A percentile compares a stretch with the other conserved stretches of the same genome.
Evolutionary conservation across 2,329 filamentous ascomycete species (phyloP).

Genomic region (Ceratocystis albifundus): DNA sequence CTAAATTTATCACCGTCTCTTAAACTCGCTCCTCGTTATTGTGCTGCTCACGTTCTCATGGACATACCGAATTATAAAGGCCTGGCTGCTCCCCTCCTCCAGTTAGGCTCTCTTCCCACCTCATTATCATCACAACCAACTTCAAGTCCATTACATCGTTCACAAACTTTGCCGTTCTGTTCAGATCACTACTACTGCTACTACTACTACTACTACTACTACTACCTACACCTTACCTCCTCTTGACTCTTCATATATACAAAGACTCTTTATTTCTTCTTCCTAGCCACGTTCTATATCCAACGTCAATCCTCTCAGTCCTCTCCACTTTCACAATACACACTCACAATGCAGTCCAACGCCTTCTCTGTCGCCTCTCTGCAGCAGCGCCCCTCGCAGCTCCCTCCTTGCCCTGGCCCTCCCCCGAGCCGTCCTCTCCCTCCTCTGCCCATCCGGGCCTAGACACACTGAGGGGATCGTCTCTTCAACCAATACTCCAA

Average conservation of each 20-base stretch:
- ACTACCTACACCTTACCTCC: not conserved
- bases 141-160: not conserved
- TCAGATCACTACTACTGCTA: too few relatives aligned
- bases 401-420: constrained; percentile 55
- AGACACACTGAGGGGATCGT: constrained; percentile 25
- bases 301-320: too few relatives aligned
- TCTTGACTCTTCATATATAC: not conserved
- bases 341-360: constrained; percentile 20
- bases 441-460: constrained; percentile 51
- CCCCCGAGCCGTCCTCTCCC: constrained; percentile 54
- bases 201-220: too few relatives aligned
- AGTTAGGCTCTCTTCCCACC: not conserved
- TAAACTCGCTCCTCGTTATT: not conserved
- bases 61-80: constrained; percentile 3
- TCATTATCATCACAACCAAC: not conserved
- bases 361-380: constrained; percentile 25
- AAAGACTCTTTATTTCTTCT: too few relatives aligned
- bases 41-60: not conserved
- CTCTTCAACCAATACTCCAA: not conserved
- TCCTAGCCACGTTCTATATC: too few relatives aligned
- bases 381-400: constrained; percentile 50
- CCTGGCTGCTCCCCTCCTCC: constrained; percentile 9
- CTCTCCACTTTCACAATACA: constrained; percentile 24
- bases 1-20: not conserved
- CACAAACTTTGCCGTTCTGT: not conserved